Evolutionary conservation across 2,329 filamentous ascomycete genomes (phyloP).

Genomic region (Colletotrichum plurivorum): DNA sequence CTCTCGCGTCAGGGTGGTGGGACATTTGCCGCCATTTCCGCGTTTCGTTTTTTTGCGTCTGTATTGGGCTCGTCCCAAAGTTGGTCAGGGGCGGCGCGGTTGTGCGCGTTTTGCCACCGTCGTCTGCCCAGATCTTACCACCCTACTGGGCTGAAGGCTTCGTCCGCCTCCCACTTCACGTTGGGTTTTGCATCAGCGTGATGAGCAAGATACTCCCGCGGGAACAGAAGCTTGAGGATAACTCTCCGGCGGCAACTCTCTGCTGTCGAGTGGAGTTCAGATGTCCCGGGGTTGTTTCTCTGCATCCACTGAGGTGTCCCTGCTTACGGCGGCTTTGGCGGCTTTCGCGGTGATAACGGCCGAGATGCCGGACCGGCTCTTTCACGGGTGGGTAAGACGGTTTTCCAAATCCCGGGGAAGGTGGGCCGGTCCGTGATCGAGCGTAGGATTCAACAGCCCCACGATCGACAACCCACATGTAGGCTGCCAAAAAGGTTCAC

Average conservation of each 20-base stretch:
- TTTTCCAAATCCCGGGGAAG: too few relatives aligned
- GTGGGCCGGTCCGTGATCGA: too few relatives aligned
- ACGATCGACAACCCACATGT: background rate
- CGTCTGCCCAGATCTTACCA: too few relatives aligned
- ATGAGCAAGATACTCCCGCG: background rate
- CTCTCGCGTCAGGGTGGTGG: background rate
- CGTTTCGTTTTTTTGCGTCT: slow-evolving; percentile 30
- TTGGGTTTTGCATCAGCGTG: background rate
- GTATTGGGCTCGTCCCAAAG: background rate
- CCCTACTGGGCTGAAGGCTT: background rate
- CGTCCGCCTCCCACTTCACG: background rate
- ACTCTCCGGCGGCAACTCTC: background rate
- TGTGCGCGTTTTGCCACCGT: background rate
- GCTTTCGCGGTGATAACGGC: too few relatives aligned
- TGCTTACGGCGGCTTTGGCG: too few relatives aligned
- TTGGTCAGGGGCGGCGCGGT: background rate
- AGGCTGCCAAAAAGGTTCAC: background rate
- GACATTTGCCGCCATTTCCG: slow-evolving; percentile 13
- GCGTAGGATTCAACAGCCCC: too few relatives aligned
- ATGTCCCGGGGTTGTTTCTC: too few relatives aligned
- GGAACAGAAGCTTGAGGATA: background rate
- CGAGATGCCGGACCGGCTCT: too few relatives aligned
- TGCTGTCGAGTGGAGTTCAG: too few relatives aligned
- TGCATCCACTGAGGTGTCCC: too few relatives aligned
- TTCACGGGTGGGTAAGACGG: too few relatives aligned